A percentile compares a stretch with the other conserved stretches of the same genome.
Conservation (phyloP, 1,284 basidiomycete species). For the Pulveroboletus sp. region DNA sequence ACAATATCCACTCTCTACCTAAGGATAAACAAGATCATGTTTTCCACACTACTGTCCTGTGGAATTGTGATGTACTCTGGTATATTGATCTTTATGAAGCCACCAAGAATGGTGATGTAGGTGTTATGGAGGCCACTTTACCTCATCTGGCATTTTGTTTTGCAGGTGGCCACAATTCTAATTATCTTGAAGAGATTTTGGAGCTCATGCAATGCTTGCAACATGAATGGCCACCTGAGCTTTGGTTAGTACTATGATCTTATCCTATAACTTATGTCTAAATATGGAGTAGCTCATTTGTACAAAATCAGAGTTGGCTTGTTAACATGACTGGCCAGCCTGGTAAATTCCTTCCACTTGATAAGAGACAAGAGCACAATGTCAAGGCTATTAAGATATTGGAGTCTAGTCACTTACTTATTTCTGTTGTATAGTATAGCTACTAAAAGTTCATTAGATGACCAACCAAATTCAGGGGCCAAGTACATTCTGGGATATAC, state of each 20-base stretch:
- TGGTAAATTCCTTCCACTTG: not conserved
- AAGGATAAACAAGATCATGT: constrained; percentile 15
- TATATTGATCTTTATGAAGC: constrained; percentile 13
- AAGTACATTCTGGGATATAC: constrained; percentile 7
- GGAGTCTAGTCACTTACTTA: too few relatives aligned
- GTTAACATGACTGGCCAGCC: constrained; percentile 8
- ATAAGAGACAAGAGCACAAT: constrained; percentile 14
- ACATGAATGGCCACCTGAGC: constrained; percentile 6
- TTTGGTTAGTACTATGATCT: too few relatives aligned
- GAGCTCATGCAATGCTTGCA: constrained; percentile 10
- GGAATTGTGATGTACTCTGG: constrained; percentile 26
- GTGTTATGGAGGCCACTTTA: constrained; percentile 3
- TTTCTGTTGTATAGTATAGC: too few relatives aligned
- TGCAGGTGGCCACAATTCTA: constrained; percentile 10
- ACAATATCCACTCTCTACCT: not conserved
- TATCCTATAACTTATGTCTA: too few relatives aligned
- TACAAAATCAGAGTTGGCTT: too few relatives aligned
- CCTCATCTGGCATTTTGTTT: constrained; percentile 8
- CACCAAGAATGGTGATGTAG: constrained; percentile 9
- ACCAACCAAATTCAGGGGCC: constrained; percentile 13
- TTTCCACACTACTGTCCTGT: constrained; percentile 13
- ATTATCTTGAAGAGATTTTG: constrained; percentile 11
- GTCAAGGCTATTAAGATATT: constrained; percentile 4
- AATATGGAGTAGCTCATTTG: too few relatives aligned
- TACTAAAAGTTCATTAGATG: too few relatives aligned